Conservation (phyloP, 768 basidiomycete genomes). For the Asterophora lycoperdoides region DNA sequence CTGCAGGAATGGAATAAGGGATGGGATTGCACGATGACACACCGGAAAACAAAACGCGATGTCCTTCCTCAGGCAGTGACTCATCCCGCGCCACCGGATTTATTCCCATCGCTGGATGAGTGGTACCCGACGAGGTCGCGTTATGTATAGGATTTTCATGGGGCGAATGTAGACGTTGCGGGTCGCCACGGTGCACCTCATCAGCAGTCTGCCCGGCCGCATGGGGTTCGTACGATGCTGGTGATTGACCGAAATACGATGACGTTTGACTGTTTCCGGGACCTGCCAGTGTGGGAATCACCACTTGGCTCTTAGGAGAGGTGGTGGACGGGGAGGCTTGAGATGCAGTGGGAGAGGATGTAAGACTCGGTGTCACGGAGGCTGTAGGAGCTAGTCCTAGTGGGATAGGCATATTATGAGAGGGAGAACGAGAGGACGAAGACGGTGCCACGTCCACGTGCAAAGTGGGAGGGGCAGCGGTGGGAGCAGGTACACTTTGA, state of each 20-base stretch:
- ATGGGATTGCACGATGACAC: conserved; percentile 24
- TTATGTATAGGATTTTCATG: conserved; percentile 6
- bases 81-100: conserved; percentile 17
- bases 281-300: too few species aligned
- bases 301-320: too few species aligned
- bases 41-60: conserved; percentile 87
- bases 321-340: too few species aligned
- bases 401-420: conserved; percentile 28
- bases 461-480: conserved; percentile 65
- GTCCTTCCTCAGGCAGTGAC: conserved; percentile 79
- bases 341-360: conserved; percentile 37
- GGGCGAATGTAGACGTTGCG: too few species aligned
- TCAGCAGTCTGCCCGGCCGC: too few species aligned
- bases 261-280: too few species aligned
- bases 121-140: conserved; percentile 21
- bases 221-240: too few species aligned
- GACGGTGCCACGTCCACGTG: conserved; percentile 51
- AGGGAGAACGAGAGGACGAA: conserved; percentile 50
- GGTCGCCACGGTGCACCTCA: too few species aligned
- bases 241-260: too few species aligned
- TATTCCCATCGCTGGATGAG: too few species aligned
- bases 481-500: conserved; percentile 82
- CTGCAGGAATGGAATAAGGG: background rate
- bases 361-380: conserved; percentile 38
- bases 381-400: conserved; percentile 48